phyloP scores from a whole-genome alignment of 768 basidiomycete genomes.

The Serendipita indica region DNA sequence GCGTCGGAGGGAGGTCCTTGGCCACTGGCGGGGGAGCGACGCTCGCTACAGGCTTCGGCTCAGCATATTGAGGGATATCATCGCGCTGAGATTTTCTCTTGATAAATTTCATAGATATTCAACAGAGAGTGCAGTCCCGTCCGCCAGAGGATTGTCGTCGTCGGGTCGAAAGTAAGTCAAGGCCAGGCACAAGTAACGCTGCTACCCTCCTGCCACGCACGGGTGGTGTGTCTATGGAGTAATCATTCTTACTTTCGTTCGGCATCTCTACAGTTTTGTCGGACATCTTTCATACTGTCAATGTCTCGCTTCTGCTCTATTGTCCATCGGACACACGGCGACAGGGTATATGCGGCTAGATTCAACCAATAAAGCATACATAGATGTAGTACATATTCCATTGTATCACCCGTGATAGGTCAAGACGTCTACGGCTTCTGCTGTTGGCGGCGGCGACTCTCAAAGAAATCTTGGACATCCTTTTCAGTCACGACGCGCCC shows the following conservation, averaged over 20 bases:
- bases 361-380: no score
- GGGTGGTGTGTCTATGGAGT: not conserved
- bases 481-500: constrained; percentile 59
- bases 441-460: constrained; percentile 17
- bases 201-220: no score
- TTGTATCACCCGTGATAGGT: no score
- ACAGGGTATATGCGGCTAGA: no score
- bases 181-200: no score
- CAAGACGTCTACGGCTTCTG: not conserved
- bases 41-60: not conserved
- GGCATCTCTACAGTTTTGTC: no score
- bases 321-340: no score
- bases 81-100: constrained; percentile 3
- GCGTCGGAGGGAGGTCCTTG: not conserved
- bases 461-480: constrained; percentile 58
- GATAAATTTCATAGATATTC: constrained; percentile 5
- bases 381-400: no score
- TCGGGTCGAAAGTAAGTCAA: not conserved
- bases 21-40: not conserved
- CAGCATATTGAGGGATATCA: not conserved
- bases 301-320: no score
- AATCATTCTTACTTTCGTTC: not conserved
- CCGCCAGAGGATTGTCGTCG: not conserved
- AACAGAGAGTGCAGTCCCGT: not conserved
- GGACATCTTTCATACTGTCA: no score